Evolutionary conservation across 2,329 filamentous ascomycete genomes (phyloP), one percentile per base, ranked within the genome.

Genomic region (Claviceps humidiphila): DNA sequence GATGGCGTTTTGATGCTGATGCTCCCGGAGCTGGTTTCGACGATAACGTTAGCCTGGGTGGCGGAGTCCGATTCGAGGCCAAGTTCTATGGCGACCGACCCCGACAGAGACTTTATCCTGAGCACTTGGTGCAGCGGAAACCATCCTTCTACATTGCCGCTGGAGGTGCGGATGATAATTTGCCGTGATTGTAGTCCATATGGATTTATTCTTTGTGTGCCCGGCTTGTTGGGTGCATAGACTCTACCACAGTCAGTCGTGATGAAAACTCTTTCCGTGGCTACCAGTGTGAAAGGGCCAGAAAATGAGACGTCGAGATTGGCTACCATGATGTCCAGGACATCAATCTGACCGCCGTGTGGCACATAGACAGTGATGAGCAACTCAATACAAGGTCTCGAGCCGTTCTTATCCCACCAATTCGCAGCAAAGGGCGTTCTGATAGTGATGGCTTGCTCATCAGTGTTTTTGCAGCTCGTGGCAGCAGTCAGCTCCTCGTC

Each of bases 91-190:
- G 17, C 56, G 20, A 79, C 64, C 2, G 58, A 55, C 8, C 76
- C 76, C 0, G 74, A 75, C 0, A 63, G 66, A 3, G 72, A 71
- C n/a, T 64, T 58, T 9, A 77, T 54, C 37, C 65, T 63, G 13
- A 80, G 68, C 34, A 69, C 61, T 58, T 78, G 73, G 59, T 72
- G 74, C 1, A 80, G 64, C 0, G 76, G 74, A 65, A 74, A 79
- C 60, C 68, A 70, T 34, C 77, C 77, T 13, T 54, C 54, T 55
- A 80, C 70, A 14, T 61, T 49, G 8, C 73, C 73, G 1, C 73
- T 68, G 2, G 68, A 67, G n/a, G 75, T 74, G 26, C 60, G 57
- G 14, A 74, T 65, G 34, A 65, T 59, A 51, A 75, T 69, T 49
- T 67, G 58, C 37, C 72, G 68, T 0, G 72, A 71, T 52, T 69